Base-by-base conservation (phyloP, 352 stramenopile species). In the Globisporangium cylindrosporum region DNA sequence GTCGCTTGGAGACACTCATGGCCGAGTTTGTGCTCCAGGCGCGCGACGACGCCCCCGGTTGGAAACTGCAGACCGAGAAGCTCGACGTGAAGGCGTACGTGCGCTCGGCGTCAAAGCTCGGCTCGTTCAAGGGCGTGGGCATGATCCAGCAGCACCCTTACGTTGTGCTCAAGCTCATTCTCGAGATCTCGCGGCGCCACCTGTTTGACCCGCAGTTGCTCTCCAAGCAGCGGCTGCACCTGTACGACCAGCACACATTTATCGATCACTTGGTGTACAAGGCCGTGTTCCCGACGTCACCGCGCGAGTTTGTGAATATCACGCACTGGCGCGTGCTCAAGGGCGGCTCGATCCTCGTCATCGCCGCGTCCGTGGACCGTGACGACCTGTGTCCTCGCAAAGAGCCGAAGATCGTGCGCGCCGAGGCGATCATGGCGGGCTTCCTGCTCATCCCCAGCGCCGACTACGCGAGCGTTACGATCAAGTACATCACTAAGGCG, bases 221-320 rank as follows among this genome's bases (percentile, higher is more conserved):
- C 49, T 62, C 75, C 7, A 77, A 77, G 29, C 72, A 81, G 36
- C 83, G 83, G 25, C 69, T 82, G 27, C 66, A 82, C 29, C 78
- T 90, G n/a, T 89, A 83, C 46, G 76, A 91, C 53, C 74, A 86
- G 62, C 82, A 93, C 74, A 88, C 80, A 62, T 91, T 84, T 68
- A 77, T 93, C 56, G 82, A 93, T 62, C 79, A 91, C 67, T 72
- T 91, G 51, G 81, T 74, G 15, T 89, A 84, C 77, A 91, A 91
- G 72, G 72, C 80, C 1, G 73, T 89, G 38, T 91, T 93, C 67
- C 85, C 85, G 5, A 70, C 76, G 3, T 69, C 77, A 18, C 66
- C 75, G 20, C 79, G 79, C 34, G 81, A 91, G 38, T 91, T 89
- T 51, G 73, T 90, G 46, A 84, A 90, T 53, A 70, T 91, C n/a